phyloP scores from a whole-genome alignment of 768 basidiomycete genomes.

The Suillus hirtellus region DNA sequence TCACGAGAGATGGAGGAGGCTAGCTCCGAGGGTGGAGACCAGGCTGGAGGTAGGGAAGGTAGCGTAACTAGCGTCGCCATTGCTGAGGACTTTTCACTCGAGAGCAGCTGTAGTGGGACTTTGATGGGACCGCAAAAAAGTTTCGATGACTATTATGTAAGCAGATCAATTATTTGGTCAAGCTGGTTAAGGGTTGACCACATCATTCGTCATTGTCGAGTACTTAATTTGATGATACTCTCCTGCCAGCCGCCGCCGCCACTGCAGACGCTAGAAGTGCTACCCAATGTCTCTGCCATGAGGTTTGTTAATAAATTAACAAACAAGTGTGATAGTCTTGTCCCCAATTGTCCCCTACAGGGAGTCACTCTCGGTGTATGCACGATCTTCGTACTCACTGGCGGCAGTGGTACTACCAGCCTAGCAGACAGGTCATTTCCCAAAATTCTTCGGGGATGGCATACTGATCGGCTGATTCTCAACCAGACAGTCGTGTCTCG shows the following conservation, averaged over 20 bases:
- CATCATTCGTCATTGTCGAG: background rate
- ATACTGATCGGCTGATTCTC: background rate
- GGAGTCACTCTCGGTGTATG: background rate
- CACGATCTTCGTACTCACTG: background rate
- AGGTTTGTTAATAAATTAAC: background rate
- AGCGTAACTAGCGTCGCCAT: conserved; percentile 30
- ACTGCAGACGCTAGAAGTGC: background rate
- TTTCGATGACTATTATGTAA: conserved; percentile 3
- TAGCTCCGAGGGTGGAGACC: conserved; percentile 21
- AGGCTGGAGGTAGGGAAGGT: conserved; percentile 26
- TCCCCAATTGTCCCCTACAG: no score
- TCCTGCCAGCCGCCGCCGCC: background rate
- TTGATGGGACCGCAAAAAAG: conserved; percentile 9
- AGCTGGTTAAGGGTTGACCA: background rate
- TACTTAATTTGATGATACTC: background rate
- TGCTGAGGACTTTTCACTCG: background rate
- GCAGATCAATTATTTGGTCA: background rate
- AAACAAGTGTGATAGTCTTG: background rate
- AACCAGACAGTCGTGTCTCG: background rate
- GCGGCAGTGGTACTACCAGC: background rate
- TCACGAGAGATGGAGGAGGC: conserved; percentile 28
- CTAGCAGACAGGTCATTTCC: background rate
- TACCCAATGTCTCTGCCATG: background rate
- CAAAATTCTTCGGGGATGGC: background rate
- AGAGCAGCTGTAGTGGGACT: background rate